phyloP scores from a whole-genome alignment of 164 flowering plant species.

The Pachysandra terminalis region DNA sequence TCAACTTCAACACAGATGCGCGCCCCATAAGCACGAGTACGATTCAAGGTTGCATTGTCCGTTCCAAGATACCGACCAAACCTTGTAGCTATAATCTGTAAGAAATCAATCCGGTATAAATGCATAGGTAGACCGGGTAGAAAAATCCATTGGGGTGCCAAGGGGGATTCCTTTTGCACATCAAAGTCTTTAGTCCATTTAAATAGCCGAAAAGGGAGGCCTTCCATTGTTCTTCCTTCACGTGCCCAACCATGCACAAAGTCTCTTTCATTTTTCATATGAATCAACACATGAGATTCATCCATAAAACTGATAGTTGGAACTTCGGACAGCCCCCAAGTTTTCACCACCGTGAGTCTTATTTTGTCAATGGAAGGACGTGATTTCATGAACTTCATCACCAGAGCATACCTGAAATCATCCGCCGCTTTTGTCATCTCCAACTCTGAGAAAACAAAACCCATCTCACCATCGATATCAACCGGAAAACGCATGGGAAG shows the following conservation, averaged over 20 bases:
- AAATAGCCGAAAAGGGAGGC: not conserved
- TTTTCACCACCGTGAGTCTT: not conserved
- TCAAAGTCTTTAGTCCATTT: slow-evolving; percentile 7
- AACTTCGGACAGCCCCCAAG: not conserved
- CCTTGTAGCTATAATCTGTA: not conserved
- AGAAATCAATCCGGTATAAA: not conserved
- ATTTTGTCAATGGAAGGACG: slow-evolving; percentile 1
- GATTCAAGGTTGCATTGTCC: slow-evolving; percentile 5
- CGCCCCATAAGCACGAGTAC: slow-evolving; percentile 1
- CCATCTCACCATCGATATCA: slow-evolving; percentile 1
- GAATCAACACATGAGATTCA: not conserved
- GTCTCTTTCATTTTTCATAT: not conserved
- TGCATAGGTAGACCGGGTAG: slow-evolving; percentile 6
- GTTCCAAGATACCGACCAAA: slow-evolving; percentile 6
- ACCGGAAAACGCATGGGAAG: too few species aligned
- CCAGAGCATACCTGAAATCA: slow-evolving; percentile 1
- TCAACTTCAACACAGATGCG: slow-evolving; percentile 8
- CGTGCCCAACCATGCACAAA: slow-evolving; percentile 5
- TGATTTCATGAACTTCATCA: not conserved
- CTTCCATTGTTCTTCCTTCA: not conserved
- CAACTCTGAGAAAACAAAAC: not conserved
- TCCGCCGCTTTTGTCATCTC: not conserved
- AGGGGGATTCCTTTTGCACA: not conserved
- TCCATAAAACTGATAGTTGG: slow-evolving; percentile 6
- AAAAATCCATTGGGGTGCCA: slow-evolving; percentile 6